phyloP scores from a whole-genome alignment of 768 basidiomycete genomes.

The Mycena epipterygia region DNA sequence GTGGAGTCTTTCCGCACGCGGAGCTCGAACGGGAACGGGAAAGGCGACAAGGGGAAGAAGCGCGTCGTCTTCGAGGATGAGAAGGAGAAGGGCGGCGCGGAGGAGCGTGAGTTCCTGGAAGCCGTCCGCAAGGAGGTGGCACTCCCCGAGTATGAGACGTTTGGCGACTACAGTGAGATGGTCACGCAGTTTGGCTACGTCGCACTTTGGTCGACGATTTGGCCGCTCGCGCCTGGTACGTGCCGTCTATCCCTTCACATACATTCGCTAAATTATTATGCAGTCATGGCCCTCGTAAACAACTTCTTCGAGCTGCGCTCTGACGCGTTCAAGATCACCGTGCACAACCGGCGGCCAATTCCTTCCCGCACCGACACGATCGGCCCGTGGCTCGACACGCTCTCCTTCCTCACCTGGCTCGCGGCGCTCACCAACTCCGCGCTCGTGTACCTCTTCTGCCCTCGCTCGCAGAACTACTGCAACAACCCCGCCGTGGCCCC shows the following conservation, averaged over 20 bases:
- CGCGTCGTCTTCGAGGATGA: slow-evolving; percentile 82
- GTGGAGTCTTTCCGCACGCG: slow-evolving; percentile 64
- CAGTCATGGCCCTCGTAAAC: slow-evolving; percentile 89
- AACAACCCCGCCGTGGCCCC: slow-evolving; percentile 26
- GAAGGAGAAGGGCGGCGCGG: slow-evolving; percentile 64
- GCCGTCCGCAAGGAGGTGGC: slow-evolving; percentile 81
- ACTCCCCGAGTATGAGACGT: slow-evolving; percentile 85
- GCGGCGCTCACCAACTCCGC: slow-evolving; percentile 90
- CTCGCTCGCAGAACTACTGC: slow-evolving; percentile 37
- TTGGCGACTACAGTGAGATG: slow-evolving; percentile 96
- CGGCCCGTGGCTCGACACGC: slow-evolving; percentile 93
- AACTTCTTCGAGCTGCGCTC: slow-evolving; percentile 93
- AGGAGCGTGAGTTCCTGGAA: slow-evolving; percentile 86
- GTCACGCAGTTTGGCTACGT: slow-evolving; percentile 96
- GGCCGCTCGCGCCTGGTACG: slow-evolving; percentile 89
- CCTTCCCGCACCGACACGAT: slow-evolving; percentile 92
- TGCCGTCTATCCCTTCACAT: slow-evolving; percentile 15
- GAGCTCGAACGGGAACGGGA: slow-evolving; percentile 42
- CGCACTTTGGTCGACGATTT: slow-evolving; percentile 92
- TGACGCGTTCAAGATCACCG: slow-evolving; percentile 95
- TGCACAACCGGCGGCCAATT: slow-evolving; percentile 86
- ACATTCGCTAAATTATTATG: slow-evolving; percentile 3
- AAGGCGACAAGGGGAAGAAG: slow-evolving; percentile 62
- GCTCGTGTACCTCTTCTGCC: slow-evolving; percentile 89
- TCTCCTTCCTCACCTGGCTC: slow-evolving; percentile 92